A percentile compares a stretch with the other conserved stretches of the same genome.
Conservation (phyloP, 805 yeast species). For the Yarrowia alimentaria region DNA sequence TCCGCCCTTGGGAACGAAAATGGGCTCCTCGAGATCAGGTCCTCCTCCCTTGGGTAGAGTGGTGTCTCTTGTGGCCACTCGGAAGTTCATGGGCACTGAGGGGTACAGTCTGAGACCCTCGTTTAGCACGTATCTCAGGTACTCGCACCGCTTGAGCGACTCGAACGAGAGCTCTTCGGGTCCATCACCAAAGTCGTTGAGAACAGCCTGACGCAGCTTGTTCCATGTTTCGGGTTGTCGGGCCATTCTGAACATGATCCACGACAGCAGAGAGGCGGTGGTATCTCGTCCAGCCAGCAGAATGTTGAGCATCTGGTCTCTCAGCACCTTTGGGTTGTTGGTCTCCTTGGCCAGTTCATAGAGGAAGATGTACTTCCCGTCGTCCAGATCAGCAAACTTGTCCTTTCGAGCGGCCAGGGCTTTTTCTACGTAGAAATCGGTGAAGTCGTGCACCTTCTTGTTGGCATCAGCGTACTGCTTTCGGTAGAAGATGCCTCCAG, state of each 20-base stretch:
- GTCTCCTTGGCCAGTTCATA: slow-evolving; percentile 51
- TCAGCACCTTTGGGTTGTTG: slow-evolving; percentile 46
- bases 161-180: slow-evolving; percentile 44
- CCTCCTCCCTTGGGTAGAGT: slow-evolving; percentile 55
- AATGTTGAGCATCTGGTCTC: slow-evolving; percentile 53
- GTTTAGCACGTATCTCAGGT: slow-evolving; percentile 48
- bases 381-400: slow-evolving; percentile 30
- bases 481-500: slow-evolving; percentile 29
- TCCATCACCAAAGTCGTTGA: slow-evolving; percentile 42
- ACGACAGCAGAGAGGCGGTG: slow-evolving; percentile 51
- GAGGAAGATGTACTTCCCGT: slow-evolving; percentile 48
- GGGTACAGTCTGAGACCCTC: slow-evolving; percentile 54
- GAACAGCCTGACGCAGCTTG: slow-evolving; percentile 43
- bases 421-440: slow-evolving; percentile 44
- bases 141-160: slow-evolving; percentile 49
- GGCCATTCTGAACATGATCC: slow-evolving; percentile 47
- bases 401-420: slow-evolving; percentile 38
- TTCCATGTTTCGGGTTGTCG: slow-evolving; percentile 39
- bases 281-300: slow-evolving; percentile 57
- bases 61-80: slow-evolving; percentile 48
- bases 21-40: slow-evolving; percentile 42
- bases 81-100: slow-evolving; percentile 51
- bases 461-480: slow-evolving; percentile 40
- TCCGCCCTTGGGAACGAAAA: slow-evolving; percentile 47
- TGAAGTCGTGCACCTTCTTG: slow-evolving; percentile 39